Evolutionary conservation across 441 rosid species (phyloP).

Genomic region (Dalechampia spathulata): DNA sequence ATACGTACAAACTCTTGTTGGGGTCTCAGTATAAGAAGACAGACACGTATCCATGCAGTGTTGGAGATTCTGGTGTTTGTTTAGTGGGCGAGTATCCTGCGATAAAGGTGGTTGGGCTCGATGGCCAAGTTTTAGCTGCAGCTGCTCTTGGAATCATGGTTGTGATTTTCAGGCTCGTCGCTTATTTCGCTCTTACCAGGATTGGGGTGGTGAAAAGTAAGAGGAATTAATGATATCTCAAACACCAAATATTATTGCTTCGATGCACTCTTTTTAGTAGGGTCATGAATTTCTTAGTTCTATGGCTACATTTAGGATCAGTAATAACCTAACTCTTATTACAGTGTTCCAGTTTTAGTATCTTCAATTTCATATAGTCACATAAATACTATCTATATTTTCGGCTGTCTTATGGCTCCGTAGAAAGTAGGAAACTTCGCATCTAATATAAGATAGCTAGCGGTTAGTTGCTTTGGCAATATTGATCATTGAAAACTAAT

Average conservation of each 20-base stretch:
- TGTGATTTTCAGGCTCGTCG: conserved; percentile 33
- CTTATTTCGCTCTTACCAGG: conserved; percentile 40
- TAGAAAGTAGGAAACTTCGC: too few relatives aligned
- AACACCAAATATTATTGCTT: neutral
- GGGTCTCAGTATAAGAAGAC: conserved; percentile 31
- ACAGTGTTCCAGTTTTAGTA: too few relatives aligned
- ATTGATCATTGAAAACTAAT: too few relatives aligned
- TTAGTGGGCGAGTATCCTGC: conserved; percentile 36
- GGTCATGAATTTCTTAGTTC: too few relatives aligned
- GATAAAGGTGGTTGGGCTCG: conserved; percentile 35
- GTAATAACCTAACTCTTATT: too few relatives aligned
- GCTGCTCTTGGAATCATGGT: conserved; percentile 36
- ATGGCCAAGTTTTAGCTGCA: conserved; percentile 20
- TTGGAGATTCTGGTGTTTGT: conserved; percentile 15
- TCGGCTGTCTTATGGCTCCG: too few relatives aligned
- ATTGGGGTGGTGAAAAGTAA: conserved; percentile 19
- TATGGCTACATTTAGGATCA: too few relatives aligned
- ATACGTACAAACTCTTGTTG: conserved; percentile 36
- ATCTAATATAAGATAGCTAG: too few relatives aligned
- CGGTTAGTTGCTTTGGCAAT: too few relatives aligned
- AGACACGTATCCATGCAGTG: conserved; percentile 31
- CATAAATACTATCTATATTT: too few relatives aligned
- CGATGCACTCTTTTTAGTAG: too few relatives aligned
- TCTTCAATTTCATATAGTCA: too few relatives aligned
- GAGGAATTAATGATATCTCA: neutral